Evolutionary conservation across 768 basidiomycete genomes (phyloP).

Genomic region (Collybia nuda): DNA sequence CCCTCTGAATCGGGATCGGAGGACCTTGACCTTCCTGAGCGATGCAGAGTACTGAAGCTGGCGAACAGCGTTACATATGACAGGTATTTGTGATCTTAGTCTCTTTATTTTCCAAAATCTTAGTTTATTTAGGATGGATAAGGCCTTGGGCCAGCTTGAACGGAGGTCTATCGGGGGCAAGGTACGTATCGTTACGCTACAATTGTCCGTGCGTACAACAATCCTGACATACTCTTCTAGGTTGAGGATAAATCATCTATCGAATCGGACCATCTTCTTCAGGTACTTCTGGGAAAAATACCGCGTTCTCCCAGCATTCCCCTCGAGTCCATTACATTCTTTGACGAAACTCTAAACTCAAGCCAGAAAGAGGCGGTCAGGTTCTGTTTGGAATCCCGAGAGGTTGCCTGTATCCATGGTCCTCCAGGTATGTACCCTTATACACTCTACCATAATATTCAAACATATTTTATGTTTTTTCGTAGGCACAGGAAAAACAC

Average conservation of each 20-base stretch:
- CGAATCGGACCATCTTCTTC: conserved; percentile 50
- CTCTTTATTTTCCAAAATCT: background rate
- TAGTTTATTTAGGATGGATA: conserved; percentile 69
- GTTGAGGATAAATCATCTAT: conserved; percentile 38
- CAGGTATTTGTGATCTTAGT: conserved; percentile 41
- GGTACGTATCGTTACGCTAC: background rate
- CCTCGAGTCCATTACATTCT: conserved; percentile 54
- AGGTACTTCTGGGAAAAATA: conserved; percentile 71
- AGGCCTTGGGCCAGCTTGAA: conserved; percentile 70
- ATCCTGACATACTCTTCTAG: conserved; percentile 19
- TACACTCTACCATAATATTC: background rate
- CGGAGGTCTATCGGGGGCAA: conserved; percentile 28
- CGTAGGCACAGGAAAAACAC: conserved; percentile 90
- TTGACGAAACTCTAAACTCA: conserved; percentile 74
- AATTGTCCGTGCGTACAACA: background rate
- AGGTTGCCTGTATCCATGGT: conserved; percentile 93
- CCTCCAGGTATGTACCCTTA: conserved; percentile 70
- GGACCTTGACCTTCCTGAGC: conserved; percentile 80
- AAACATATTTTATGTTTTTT: background rate
- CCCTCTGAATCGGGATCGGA: conserved; percentile 55
- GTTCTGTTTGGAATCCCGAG: conserved; percentile 77
- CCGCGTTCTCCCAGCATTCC: conserved; percentile 39
- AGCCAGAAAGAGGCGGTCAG: conserved; percentile 83
- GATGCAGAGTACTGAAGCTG: conserved; percentile 82
- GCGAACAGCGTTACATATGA: conserved; percentile 94